Base-by-base conservation (phyloP, 139 green algal genomes). In the Haematococcus sp. region DNA sequence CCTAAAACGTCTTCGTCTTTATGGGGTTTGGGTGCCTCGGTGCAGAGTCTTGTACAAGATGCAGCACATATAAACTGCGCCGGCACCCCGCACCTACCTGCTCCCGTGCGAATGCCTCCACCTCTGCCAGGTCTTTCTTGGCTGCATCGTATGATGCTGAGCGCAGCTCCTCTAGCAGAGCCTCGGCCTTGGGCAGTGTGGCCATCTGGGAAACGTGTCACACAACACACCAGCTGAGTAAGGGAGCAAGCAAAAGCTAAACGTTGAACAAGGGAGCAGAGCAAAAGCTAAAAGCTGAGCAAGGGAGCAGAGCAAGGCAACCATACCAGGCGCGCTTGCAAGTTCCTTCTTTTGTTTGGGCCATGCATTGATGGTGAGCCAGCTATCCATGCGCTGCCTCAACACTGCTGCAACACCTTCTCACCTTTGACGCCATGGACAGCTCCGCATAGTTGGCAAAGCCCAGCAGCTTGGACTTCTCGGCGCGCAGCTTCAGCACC, bases 81-180 rank as follows among this genome's bases (percentile, higher is more conserved):
- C n/a, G n/a, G n/a, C n/a, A n/a, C n/a, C n/a, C n/a, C n/a, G 40
- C 13, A 25, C 25, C 28, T 31, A 72, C 75, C 69, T 78, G 76
- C 49, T 69, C 25, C 59, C 68, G 64, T 49, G 44, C 60, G 59
- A 78, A 83, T 3, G 43, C 80, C n/a, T 71, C 49, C 28, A 86
- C 80, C 25, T 98, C 94, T 44, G 89, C 81, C 59, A 96, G 86
- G 68, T 98, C 95, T 49, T 72, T 69, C 76, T 86, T 30, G 25
- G 85, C 91, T 2, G 86, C 83, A 16, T 84, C 80, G 40, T 79
- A 88, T 3, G 86, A 91, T 0, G 89, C 88, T 17, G 19, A 71
- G 2, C 94, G 83, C 77, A 98, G 89, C 79, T 98, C 90, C 78
- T 98, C 95, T 63, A 98, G 86, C 79, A 98, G 90, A 35, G 78